Conservation (phyloP, 805 yeast genomes). For the Candida mattraensis region DNA sequence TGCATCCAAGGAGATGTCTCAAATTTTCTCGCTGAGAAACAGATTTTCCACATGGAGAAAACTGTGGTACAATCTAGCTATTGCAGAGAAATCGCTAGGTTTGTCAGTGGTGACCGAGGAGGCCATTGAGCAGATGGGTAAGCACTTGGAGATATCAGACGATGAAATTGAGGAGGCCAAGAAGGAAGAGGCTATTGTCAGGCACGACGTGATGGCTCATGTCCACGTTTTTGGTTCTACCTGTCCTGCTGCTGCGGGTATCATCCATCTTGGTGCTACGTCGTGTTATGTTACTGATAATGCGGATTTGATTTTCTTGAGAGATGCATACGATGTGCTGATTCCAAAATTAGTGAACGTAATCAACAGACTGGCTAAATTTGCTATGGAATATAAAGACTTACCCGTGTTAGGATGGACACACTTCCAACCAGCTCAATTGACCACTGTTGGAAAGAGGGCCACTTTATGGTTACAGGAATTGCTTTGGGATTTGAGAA, state of each 20-base stretch:
- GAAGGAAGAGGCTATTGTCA: constrained; percentile 93
- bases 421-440: constrained; percentile 99
- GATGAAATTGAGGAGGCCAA: constrained; percentile 89
- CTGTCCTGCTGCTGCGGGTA: constrained; percentile 96
- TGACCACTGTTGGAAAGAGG: constrained; percentile 98
- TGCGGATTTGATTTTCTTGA: constrained; percentile 93
- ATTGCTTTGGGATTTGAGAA: constrained; percentile 95
- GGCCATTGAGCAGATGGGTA: constrained; percentile 83
- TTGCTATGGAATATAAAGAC: constrained; percentile 91
- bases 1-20: constrained; percentile 97
- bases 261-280: constrained; percentile 97
- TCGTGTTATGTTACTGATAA: constrained; percentile 97
- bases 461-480: constrained; percentile 98
- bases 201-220: constrained; percentile 99
- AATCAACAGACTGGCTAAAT: constrained; percentile 82
- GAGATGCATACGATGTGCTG: constrained; percentile 92
- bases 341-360: constrained; percentile 96
- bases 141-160: constrained; percentile 80
- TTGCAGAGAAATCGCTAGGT: constrained; percentile 93
- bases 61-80: constrained; percentile 92
- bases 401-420: constrained; percentile 98
- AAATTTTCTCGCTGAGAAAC: constrained; percentile 86
- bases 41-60: constrained; percentile 98
- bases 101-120: constrained; percentile 81
- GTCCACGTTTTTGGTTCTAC: constrained; percentile 93